Conservation (phyloP, 768 basidiomycete species). For the Lentinus tigrinus region DNA sequence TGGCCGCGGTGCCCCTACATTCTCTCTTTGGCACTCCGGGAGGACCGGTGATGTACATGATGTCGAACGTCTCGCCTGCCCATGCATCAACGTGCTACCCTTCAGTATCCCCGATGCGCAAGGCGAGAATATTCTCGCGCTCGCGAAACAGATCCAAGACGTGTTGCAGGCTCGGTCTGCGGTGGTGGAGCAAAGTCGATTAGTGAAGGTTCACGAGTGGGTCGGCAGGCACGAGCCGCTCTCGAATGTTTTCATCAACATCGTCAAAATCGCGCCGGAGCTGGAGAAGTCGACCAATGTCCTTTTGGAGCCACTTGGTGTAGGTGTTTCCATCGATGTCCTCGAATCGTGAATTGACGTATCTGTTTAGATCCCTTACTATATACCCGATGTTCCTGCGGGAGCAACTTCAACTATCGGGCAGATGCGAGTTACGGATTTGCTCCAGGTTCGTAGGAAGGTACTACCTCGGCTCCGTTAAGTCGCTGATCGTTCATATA, state of each 20-base stretch:
- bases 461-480: background rate
- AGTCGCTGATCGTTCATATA: constrained; percentile 4
- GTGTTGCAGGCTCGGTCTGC: constrained; percentile 38
- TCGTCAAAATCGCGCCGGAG: constrained; percentile 37
- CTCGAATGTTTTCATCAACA: constrained; percentile 45
- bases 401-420: constrained; percentile 8
- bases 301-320: constrained; percentile 35
- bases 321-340: constrained; percentile 19
- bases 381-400: constrained; percentile 26
- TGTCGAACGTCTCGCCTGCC: constrained; percentile 39
- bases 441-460: constrained; percentile 25
- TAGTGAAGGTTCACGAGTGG: constrained; percentile 38
- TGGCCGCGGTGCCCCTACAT: constrained; percentile 30
- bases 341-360: background rate
- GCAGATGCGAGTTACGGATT: constrained; percentile 21
- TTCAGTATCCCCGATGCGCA: constrained; percentile 29
- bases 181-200: constrained; percentile 40
- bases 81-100: constrained; percentile 47
- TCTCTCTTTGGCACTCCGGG: constrained; percentile 50
- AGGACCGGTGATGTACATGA: constrained; percentile 27
- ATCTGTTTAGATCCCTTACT: constrained; percentile 33
- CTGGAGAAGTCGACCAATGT: constrained; percentile 4
- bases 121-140: constrained; percentile 20
- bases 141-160: constrained; percentile 33
- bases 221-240: constrained; percentile 34